Evolutionary conservation across 208 protist species (phyloP).

Genomic region (Leishmania guyanensis): DNA sequence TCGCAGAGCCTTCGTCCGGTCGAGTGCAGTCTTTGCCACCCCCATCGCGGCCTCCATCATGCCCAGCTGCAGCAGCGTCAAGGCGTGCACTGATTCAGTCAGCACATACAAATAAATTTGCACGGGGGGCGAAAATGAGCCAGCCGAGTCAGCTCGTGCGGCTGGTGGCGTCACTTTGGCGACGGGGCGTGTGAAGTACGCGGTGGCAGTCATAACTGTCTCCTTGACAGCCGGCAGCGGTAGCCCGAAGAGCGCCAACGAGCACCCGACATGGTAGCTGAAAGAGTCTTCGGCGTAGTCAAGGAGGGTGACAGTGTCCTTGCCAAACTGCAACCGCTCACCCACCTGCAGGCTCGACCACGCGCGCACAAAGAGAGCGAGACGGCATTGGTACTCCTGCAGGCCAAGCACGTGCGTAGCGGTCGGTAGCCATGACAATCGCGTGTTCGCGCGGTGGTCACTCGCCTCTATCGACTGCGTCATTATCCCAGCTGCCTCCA

Average conservation of each 20-base stretch:
- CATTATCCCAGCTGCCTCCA: not conserved
- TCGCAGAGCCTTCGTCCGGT: not conserved
- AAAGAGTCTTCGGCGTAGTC: constrained; percentile 25
- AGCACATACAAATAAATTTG: constrained; percentile 47
- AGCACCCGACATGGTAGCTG: constrained; percentile 44
- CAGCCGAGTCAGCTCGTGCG: not conserved
- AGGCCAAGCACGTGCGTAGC: constrained; percentile 6
- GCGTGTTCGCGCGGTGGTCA: not conserved
- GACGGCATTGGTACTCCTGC: constrained; percentile 19
- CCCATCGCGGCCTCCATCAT: constrained; percentile 45
- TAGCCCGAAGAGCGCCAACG: constrained; percentile 57
- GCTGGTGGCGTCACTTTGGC: not conserved
- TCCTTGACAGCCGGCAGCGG: constrained; percentile 49
- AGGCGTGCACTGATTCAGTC: constrained; percentile 67
- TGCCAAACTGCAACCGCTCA: constrained; percentile 53
- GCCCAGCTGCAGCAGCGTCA: constrained; percentile 73
- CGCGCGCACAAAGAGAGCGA: constrained; percentile 56
- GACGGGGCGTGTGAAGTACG: constrained; percentile 1
- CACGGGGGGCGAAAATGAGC: not conserved
- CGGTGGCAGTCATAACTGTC: constrained; percentile 34
- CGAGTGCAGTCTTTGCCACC: constrained; percentile 39
- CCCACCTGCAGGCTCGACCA: constrained; percentile 56
- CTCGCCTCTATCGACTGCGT: not conserved
- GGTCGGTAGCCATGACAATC: not conserved
- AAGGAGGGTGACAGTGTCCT: constrained; percentile 54